These are phyloP conservation scores for Alisma plantagoaquatica DNA, from an alignment of 106 monocot genomes.

Conservation along the genomic window DNA sequence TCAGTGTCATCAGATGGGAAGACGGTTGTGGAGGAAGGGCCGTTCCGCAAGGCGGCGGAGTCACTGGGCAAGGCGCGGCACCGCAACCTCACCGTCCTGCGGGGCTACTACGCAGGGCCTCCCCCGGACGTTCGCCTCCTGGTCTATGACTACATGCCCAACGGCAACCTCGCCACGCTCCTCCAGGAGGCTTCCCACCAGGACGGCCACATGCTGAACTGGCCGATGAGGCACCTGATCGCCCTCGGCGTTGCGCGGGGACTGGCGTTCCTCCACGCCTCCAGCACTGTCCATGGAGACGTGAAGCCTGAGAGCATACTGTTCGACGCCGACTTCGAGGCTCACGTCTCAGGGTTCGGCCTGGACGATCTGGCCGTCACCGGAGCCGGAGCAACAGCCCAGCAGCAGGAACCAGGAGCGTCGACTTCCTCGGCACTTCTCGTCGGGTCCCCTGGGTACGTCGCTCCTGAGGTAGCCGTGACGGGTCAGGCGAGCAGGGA, in stretches of 20 bases:
- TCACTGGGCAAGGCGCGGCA: slow-evolving; percentile 80
- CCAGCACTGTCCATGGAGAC: slow-evolving; percentile 68
- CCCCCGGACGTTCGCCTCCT: slow-evolving; percentile 85
- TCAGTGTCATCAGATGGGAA: slow-evolving; percentile 62
- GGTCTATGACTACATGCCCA: slow-evolving; percentile 99
- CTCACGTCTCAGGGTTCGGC: slow-evolving; percentile 79
- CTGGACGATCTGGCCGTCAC: slow-evolving; percentile 47
- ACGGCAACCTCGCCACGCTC: slow-evolving; percentile 87
- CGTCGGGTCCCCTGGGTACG: slow-evolving; percentile 77
- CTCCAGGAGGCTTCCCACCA: slow-evolving; percentile 94
- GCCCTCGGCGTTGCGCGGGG: slow-evolving; percentile 87
- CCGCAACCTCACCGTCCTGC: slow-evolving; percentile 82
- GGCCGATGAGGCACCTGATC: slow-evolving; percentile 97
- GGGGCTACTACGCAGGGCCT: slow-evolving; percentile 93
- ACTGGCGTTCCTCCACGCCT: slow-evolving; percentile 63
- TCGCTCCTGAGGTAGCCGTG: slow-evolving; percentile 56
- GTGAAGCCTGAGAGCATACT: slow-evolving; percentile 85
- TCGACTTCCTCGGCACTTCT: slow-evolving; percentile 28
- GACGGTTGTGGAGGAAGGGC: slow-evolving; percentile 58
- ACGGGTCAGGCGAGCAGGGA: slow-evolving; percentile 62
- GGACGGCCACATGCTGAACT: slow-evolving; percentile 89
- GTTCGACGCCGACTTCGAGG: slow-evolving; percentile 94
- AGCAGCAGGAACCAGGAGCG: slow-evolving; percentile 32
- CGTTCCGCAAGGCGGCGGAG: slow-evolving; percentile 87
- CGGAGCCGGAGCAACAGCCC: slow-evolving; percentile 15